Percentiles rank a stretch among this genome's conserved stretches.
Conservation (phyloP, 2,329 filamentous ascomycete genomes). For the Monosporascus sp. region DNA sequence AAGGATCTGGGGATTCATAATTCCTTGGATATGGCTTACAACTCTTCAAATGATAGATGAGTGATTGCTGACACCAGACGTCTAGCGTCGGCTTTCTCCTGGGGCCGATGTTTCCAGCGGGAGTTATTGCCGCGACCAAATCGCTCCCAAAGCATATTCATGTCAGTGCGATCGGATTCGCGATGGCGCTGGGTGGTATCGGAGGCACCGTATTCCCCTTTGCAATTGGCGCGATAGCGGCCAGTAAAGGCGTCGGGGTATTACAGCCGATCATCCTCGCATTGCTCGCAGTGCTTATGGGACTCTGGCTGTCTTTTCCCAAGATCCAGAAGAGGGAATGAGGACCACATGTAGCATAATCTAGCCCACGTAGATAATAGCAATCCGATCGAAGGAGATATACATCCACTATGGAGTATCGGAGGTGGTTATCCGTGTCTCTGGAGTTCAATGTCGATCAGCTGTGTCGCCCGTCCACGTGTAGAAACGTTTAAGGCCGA, state of each 20-base stretch:
- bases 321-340: not conserved
- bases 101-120: conserved; percentile 73
- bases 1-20: too few relatives aligned
- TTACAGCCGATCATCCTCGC: conserved; percentile 52
- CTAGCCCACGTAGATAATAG: not conserved
- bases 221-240: conserved; percentile 63
- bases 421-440: too few relatives aligned
- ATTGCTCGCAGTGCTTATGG: conserved; percentile 29
- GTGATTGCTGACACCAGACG: too few relatives aligned
- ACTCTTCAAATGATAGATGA: too few relatives aligned
- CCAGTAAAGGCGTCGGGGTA: conserved; percentile 49
- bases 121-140: conserved; percentile 67
- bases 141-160: conserved; percentile 69
- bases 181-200: conserved; percentile 68
- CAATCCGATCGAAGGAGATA: not conserved
- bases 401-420: not conserved
- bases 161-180: conserved; percentile 76
- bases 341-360: not conserved
- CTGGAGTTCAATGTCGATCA: too few relatives aligned
- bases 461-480: too few relatives aligned
- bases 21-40: too few relatives aligned
- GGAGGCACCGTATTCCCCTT: conserved; percentile 65
- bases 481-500: too few relatives aligned
- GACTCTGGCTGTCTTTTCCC: not conserved
- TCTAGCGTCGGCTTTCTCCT: conserved; percentile 66